A percentile compares a stretch with the other conserved stretches of the same genome.
These are phyloP conservation scores for Stachybotrys chartarum DNA, from an alignment of 2,329 filamentous ascomycete genomes.

Conservation along the genomic window DNA sequence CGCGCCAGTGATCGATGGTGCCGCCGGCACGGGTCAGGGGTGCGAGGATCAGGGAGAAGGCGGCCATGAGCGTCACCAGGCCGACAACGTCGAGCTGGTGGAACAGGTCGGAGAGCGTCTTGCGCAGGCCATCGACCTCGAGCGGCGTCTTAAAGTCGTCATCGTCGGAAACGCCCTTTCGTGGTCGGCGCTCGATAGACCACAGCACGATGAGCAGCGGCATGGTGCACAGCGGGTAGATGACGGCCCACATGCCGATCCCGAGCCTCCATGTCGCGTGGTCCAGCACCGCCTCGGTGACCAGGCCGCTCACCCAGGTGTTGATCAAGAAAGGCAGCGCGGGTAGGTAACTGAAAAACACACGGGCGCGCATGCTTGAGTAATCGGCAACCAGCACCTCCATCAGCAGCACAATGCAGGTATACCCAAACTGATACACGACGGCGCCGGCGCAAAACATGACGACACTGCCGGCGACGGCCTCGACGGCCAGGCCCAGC, in stretches of 20 bases:
- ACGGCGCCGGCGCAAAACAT: slow-evolving; percentile 46
- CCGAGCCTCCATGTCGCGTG: slow-evolving; percentile 54
- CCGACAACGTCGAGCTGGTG: slow-evolving; percentile 48
- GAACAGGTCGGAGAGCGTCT: slow-evolving; percentile 38
- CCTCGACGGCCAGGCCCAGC: slow-evolving; percentile 45
- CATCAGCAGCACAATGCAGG: slow-evolving; percentile 46
- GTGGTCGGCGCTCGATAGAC: slow-evolving; percentile 18
- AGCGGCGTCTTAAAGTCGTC: slow-evolving; percentile 1
- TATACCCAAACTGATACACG: slow-evolving; percentile 53
- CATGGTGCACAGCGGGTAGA: slow-evolving; percentile 48
- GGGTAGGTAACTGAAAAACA: slow-evolving; percentile 57
- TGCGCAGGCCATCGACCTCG: slow-evolving; percentile 9
- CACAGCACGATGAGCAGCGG: slow-evolving; percentile 42
- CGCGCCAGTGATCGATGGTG: slow-evolving; percentile 37
- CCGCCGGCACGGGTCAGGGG: slow-evolving; percentile 50
- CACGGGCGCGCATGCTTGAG: slow-evolving; percentile 50
- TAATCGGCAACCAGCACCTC: slow-evolving; percentile 56
- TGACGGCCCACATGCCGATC: slow-evolving; percentile 57
- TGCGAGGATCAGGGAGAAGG: slow-evolving; percentile 39
- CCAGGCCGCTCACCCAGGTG: slow-evolving; percentile 55
- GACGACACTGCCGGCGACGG: slow-evolving; percentile 37
- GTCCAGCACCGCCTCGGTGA: slow-evolving; percentile 42
- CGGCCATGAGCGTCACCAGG: slow-evolving; percentile 35
- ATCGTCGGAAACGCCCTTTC: neutral
- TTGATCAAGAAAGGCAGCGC: slow-evolving; percentile 53